Conservation (phyloP, 352 stramenopile species). For the Phytopythium helicoides region DNA sequence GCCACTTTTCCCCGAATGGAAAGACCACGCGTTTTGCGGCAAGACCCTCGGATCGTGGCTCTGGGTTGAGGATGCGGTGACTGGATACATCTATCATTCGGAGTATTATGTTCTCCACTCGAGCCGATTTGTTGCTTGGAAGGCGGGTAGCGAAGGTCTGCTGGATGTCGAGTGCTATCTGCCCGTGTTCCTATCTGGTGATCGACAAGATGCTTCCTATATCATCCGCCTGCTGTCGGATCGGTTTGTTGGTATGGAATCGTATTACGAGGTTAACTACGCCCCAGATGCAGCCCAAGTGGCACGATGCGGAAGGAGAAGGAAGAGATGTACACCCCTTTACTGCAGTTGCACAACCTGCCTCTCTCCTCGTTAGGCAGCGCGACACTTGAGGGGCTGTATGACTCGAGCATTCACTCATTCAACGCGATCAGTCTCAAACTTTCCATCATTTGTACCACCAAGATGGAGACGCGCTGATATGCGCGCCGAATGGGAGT, state of each 20-base stretch:
- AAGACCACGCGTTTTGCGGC: constrained; percentile 51
- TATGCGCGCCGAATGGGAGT: constrained; percentile 96
- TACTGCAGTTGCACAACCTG: constrained; percentile 95
- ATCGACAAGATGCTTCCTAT: constrained; percentile 87
- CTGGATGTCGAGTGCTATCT: constrained; percentile 95
- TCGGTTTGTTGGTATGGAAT: constrained; percentile 95
- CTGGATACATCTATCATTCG: constrained; percentile 93
- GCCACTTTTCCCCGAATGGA: constrained; percentile 73
- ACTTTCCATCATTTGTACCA: constrained; percentile 98
- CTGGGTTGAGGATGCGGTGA: constrained; percentile 96
- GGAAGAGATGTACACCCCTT: constrained; percentile 74
- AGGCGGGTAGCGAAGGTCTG: constrained; percentile 47
- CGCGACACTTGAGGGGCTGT: constrained; percentile 90
- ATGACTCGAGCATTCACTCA: constrained; percentile 84
- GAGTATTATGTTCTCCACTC: constrained; percentile 90
- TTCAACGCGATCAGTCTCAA: constrained; percentile 98
- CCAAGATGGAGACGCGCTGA: constrained; percentile 93
- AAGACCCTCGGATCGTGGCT: constrained; percentile 92
- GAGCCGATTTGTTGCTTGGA: constrained; percentile 65
- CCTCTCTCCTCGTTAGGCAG: constrained; percentile 93
- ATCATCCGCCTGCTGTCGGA: constrained; percentile 95
- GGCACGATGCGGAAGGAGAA: constrained; percentile 49
- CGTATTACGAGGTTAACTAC: constrained; percentile 75
- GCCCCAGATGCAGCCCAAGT: constrained; percentile 30
- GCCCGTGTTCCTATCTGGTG: constrained; percentile 92